These are phyloP conservation scores for Polyplosphaeria fusca DNA, from an alignment of 495 filamentous ascomycete species.

Conservation along the genomic window DNA sequence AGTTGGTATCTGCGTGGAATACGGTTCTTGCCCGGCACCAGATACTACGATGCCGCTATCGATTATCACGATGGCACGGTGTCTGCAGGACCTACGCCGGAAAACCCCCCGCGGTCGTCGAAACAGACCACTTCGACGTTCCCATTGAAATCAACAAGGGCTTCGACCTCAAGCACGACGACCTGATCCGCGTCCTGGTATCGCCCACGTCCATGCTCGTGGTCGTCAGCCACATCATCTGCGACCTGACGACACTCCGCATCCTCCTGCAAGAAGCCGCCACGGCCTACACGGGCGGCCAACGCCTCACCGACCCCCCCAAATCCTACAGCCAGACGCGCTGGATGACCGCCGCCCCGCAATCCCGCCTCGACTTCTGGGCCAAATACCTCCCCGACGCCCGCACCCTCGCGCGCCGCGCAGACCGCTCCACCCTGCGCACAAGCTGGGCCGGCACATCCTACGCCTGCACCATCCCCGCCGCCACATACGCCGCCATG, in stretches of 20 bases:
- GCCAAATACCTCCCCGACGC: neutral
- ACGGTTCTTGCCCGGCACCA: conserved; percentile 5
- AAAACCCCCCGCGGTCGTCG: neutral
- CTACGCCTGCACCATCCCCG: neutral
- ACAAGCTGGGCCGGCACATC: conserved; percentile 7
- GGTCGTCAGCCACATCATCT: conserved; percentile 37
- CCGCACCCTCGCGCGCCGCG: no score
- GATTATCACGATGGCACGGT: neutral
- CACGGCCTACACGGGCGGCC: conserved; percentile 18
- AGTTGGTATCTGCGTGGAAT: conserved; percentile 1
- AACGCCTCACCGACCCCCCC: neutral
- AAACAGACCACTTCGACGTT: neutral
- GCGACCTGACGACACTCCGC: conserved; percentile 35
- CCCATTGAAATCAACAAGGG: neutral
- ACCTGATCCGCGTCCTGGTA: conserved; percentile 30
- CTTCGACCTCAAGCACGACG: neutral
- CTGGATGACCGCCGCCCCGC: neutral
- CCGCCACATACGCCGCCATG: neutral
- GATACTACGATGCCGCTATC: conserved; percentile 2
- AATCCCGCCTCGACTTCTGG: neutral
- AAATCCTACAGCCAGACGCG: conserved; percentile 2
- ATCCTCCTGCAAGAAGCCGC: conserved; percentile 32
- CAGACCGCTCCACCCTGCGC: neutral
- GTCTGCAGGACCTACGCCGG: neutral
- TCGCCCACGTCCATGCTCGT: conserved; percentile 23